Conservation (phyloP, 1,284 basidiomycete species). For the Moesziomyces sp. region DNA sequence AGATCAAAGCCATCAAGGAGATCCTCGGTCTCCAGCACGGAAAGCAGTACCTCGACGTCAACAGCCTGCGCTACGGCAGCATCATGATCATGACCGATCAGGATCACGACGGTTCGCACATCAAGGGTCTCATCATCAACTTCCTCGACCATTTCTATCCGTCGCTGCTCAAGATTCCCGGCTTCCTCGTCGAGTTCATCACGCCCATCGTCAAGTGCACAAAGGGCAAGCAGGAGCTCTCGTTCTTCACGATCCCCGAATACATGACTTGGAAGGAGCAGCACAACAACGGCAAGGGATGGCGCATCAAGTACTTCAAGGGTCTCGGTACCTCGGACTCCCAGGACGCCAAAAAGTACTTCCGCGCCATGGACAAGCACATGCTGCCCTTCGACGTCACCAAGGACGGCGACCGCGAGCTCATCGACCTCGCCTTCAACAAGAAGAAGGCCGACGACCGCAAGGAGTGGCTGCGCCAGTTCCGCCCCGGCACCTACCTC, state of each 20-base stretch:
- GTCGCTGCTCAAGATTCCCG: constrained; percentile 87
- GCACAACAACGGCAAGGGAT: constrained; percentile 82
- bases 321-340: constrained; percentile 95
- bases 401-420: constrained; percentile 82
- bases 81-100: constrained; percentile 99
- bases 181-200: constrained; percentile 97
- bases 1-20: constrained; percentile 97
- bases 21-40: constrained; percentile 96
- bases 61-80: constrained; percentile 87
- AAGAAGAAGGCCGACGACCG: constrained; percentile 99
- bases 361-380: constrained; percentile 89
- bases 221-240: constrained; percentile 81
- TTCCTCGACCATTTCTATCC: constrained; percentile 98
- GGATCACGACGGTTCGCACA: constrained; percentile 99
- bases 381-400: constrained; percentile 90
- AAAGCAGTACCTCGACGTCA: constrained; percentile 81
- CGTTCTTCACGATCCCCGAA: constrained; percentile 98
- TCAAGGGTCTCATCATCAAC: constrained; percentile 98
- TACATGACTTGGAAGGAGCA: constrained; percentile 91
- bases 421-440: constrained; percentile 98
- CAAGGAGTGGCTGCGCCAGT: constrained; percentile 96
- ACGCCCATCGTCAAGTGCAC: constrained; percentile 91
- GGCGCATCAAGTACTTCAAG: constrained; percentile 81
- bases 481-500: constrained; percentile 95
- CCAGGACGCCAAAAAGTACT: constrained; percentile 90